Conservation (phyloP, 1,139 yeast species). For the Lodderomyces margitis region DNA sequence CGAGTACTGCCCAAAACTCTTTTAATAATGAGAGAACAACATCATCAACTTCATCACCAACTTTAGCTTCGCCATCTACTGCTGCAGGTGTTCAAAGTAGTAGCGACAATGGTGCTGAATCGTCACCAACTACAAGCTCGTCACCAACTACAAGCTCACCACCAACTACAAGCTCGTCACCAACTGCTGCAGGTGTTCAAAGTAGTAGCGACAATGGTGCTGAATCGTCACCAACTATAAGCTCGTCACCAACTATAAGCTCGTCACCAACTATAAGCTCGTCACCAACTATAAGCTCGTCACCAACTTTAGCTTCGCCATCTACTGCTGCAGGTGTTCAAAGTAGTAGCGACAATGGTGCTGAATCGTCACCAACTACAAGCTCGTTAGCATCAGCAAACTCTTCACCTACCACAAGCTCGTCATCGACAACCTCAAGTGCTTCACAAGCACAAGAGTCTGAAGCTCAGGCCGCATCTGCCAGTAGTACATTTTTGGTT, state of each 20-base stretch:
- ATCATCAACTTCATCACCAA: slow-evolving; percentile 3
- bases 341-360: neutral
- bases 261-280: slow-evolving; percentile 1
- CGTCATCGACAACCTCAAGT: slow-evolving; percentile 1
- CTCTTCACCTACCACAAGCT: neutral
- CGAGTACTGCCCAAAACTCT: too few relatives aligned
- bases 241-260: neutral
- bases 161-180: too few relatives aligned
- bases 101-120: neutral
- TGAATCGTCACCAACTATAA: slow-evolving; percentile 1
- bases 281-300: neutral
- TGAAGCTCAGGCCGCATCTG: neutral
- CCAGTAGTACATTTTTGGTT: slow-evolving; percentile 7
- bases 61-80: too few relatives aligned
- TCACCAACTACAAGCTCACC: neutral
- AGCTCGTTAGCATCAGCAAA: neutral
- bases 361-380: slow-evolving; percentile 2
- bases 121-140: slow-evolving; percentile 1
- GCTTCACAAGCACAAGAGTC: neutral
- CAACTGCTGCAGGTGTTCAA: neutral
- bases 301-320: slow-evolving; percentile 3
- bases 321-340: slow-evolving; percentile 1
- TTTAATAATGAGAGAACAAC: slow-evolving; percentile 7
- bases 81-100: neutral
- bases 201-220: neutral